These are phyloP conservation scores for Stachybotrys chartarum DNA, from an alignment of 2,329 filamentous ascomycete genomes.

Conservation along the genomic window DNA sequence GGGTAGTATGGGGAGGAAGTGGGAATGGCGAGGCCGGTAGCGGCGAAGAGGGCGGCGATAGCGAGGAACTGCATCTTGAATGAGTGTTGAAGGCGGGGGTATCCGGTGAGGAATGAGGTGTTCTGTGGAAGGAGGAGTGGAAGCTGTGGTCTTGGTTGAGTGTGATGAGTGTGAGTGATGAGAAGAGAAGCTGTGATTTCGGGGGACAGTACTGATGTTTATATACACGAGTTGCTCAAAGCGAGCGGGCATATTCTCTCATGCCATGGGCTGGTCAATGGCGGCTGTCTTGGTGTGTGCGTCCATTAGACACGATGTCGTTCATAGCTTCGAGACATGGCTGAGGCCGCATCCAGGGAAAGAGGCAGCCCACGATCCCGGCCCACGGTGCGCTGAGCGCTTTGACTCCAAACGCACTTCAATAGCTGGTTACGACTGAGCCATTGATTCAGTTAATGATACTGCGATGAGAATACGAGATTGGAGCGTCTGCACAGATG, in stretches of 20 bases:
- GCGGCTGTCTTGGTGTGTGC: too few species aligned
- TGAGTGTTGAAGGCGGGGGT: not conserved
- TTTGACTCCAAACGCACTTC: too few species aligned
- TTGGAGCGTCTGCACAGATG: too few species aligned
- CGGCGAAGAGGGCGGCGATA: conserved; percentile 7
- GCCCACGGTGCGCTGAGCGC: too few species aligned
- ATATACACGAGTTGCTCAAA: not conserved
- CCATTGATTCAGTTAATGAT: too few species aligned
- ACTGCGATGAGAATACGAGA: too few species aligned
- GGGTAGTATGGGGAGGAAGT: not conserved
- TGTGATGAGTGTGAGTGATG: not conserved
- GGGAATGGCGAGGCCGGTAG: conserved; percentile 7
- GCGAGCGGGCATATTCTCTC: not conserved
- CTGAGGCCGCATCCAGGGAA: too few species aligned
- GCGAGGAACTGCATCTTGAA: conserved; percentile 12
- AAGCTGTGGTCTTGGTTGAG: not conserved
- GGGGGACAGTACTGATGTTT: not conserved
- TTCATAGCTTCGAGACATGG: too few species aligned
- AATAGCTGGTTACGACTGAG: too few species aligned
- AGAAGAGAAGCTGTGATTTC: not conserved
- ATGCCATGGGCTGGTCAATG: too few species aligned
- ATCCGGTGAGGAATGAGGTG: not conserved
- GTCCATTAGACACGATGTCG: too few species aligned
- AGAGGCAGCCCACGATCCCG: too few species aligned
- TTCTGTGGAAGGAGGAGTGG: not conserved